These are phyloP conservation scores for Apocynum venetum DNA, from an alignment of 257 asterid species.

Conservation along the genomic window DNA sequence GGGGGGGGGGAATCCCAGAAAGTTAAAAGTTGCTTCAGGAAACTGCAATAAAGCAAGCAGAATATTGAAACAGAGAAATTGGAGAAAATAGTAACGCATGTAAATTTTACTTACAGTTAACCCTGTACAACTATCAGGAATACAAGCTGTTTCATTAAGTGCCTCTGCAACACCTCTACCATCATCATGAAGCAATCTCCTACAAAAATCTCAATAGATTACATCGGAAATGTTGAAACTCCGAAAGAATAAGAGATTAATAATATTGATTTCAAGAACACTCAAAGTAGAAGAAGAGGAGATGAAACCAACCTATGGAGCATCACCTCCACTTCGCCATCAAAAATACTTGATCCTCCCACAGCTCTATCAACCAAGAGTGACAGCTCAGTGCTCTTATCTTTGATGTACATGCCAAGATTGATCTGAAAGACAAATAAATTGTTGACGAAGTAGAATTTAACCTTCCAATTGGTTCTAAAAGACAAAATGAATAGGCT, in stretches of 20 bases:
- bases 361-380: conserved; percentile 93
- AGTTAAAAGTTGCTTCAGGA: not conserved
- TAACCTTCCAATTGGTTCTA: not conserved
- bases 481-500: not conserved
- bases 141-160: conserved; percentile 78
- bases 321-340: conserved; percentile 92
- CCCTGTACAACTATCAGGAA: conserved; percentile 51
- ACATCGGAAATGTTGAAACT: not conserved
- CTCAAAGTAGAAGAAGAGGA: conserved; percentile 4
- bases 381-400: conserved; percentile 65
- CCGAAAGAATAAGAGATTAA: not conserved
- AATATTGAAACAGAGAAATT: not conserved
- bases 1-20: too few relatives aligned
- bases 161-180: conserved; percentile 85
- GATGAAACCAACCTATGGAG: conserved; percentile 61
- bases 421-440: conserved; percentile 50
- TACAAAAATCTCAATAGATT: conserved; percentile 27
- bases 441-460: conserved; percentile 2
- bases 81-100: not conserved
- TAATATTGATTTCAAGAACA: not conserved
- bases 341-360: conserved; percentile 85
- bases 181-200: conserved; percentile 76
- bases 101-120: conserved; percentile 54
- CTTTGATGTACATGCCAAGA: conserved; percentile 87
- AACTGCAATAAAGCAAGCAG: not conserved